Base-by-base conservation (phyloP, 2,329 filamentous ascomycete species). In the Diaporthe sp. region DNA sequence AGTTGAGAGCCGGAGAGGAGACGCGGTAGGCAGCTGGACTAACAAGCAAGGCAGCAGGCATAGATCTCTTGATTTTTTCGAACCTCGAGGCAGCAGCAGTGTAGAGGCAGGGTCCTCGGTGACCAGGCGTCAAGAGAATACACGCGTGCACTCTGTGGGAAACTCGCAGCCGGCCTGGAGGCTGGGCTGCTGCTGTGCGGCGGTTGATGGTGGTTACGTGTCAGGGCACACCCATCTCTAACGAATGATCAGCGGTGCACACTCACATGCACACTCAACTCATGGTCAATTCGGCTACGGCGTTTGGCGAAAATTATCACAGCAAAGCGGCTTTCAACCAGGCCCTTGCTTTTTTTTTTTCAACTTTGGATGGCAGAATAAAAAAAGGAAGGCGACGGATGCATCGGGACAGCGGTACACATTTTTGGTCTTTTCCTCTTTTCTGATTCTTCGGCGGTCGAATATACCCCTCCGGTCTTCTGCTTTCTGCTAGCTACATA, bases 381-480 rank as follows among this genome's bases (percentile, higher is more conserved):
- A 15, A 42, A 28, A 19, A 35, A 19, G 19, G 45, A 4, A 15
- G 17, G 22, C n/a, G n/a, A n/a, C n/a, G 9, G 28, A 30, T 50
- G 68, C 22, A 52, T 61, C 22, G 42, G 45, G 35, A 67, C 33
- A 61, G 69, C n/a, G 45, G 25, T 42, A 64, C 17, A 72, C 22
- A 3, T 64, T 45, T 13, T 12, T 30, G 28, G 28, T 17, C n/a
- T 19, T 60, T 57, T 25, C 2, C 25, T 38, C 40, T 42, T 28
- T 25, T 25, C 42, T 22, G 45, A 25, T 25, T 40, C 6, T 45
- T 30, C 42, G 4, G 28, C 15, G 47, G 64, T 33, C 33, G 25
- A 30, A 28, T 61, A 75, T 75, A 70, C 52, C 70, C 61, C 50
- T 70, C 74, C 68, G 70, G 47, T 73, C 64, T 69, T 57, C 57